A percentile compares a stretch with the other conserved stretches of the same genome.
These are phyloP conservation scores for Calocybe indica DNA, from an alignment of 768 basidiomycete genomes.

Conservation along the genomic window DNA sequence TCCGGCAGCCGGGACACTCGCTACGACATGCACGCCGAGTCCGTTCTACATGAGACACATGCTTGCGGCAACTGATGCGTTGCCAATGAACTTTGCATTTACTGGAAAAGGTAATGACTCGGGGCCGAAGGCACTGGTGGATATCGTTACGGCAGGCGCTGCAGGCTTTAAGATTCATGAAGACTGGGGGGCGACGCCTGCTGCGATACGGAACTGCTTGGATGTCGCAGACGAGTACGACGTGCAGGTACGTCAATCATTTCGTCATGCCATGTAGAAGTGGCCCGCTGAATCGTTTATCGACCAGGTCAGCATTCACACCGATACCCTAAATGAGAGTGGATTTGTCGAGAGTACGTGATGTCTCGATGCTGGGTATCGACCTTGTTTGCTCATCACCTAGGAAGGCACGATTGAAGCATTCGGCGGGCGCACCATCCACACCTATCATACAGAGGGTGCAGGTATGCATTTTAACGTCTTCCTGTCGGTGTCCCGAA, in stretches of 20 bases:
- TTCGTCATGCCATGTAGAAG: not conserved
- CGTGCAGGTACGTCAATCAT: constrained; percentile 61
- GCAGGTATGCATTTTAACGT: constrained; percentile 49
- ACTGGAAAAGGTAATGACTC: constrained; percentile 98
- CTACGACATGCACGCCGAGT: constrained; percentile 92
- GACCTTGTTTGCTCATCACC: not conserved
- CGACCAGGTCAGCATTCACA: constrained; percentile 82
- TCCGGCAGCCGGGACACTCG: constrained; percentile 82
- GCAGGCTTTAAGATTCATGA: constrained; percentile 93
- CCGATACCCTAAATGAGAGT: constrained; percentile 95
- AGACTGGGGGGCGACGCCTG: constrained; percentile 94
- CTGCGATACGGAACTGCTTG: constrained; percentile 69
- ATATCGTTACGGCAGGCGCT: constrained; percentile 79
- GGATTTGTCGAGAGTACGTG: constrained; percentile 89
- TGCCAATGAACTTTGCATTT: constrained; percentile 90
- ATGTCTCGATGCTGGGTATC: not conserved
- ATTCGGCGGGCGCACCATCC: constrained; percentile 87
- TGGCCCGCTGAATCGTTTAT: not conserved
- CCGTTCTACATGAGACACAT: constrained; percentile 87
- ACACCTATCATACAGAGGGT: constrained; percentile 96
- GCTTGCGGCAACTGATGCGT: constrained; percentile 85
- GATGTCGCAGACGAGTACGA: constrained; percentile 87
- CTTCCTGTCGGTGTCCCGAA: not conserved
- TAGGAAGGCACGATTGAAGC: constrained; percentile 79
- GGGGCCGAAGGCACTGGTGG: constrained; percentile 65